A percentile compares a stretch with the other conserved stretches of the same genome.
Conservation (phyloP, 176 grass and related monocot genomes). For the Triticum turgidum region DNA sequence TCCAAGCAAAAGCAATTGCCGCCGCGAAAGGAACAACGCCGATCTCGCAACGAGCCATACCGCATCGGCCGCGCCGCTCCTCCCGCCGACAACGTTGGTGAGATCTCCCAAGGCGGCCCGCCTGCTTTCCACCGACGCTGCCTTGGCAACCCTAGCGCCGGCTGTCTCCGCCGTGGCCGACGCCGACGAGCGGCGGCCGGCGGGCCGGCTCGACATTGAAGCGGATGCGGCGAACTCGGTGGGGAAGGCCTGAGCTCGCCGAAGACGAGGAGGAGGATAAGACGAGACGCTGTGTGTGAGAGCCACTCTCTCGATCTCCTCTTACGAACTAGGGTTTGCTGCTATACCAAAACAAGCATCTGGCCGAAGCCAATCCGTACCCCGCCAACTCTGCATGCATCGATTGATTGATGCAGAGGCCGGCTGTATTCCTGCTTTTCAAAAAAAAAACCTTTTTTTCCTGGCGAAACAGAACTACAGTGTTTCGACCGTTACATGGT, state of each 20-base stretch:
- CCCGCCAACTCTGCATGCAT: no score
- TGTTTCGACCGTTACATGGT: no score
- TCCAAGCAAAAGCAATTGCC: neutral
- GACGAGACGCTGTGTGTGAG: neutral
- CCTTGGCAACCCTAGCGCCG: neutral
- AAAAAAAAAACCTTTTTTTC: no score
- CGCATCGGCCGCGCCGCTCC: neutral
- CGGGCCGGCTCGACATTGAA: constrained; percentile 19
- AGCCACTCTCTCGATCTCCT: no score
- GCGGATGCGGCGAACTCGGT: neutral
- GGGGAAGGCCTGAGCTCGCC: neutral
- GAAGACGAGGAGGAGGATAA: neutral
- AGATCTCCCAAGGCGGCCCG: constrained; percentile 33
- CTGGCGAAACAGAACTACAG: no score
- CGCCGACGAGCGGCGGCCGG: constrained; percentile 12
- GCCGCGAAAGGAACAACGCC: neutral
- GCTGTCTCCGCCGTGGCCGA: neutral
- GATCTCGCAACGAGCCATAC: constrained; percentile 14
- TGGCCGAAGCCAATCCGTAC: no score
- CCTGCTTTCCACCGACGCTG: neutral
- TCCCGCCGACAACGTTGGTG: constrained; percentile 38
- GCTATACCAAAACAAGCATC: no score
- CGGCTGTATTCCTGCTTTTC: no score
- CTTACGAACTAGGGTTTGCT: no score
- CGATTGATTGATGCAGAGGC: no score